Conservation (phyloP, 2,329 filamentous ascomycete genomes). For the Mariannaea elegans region DNA sequence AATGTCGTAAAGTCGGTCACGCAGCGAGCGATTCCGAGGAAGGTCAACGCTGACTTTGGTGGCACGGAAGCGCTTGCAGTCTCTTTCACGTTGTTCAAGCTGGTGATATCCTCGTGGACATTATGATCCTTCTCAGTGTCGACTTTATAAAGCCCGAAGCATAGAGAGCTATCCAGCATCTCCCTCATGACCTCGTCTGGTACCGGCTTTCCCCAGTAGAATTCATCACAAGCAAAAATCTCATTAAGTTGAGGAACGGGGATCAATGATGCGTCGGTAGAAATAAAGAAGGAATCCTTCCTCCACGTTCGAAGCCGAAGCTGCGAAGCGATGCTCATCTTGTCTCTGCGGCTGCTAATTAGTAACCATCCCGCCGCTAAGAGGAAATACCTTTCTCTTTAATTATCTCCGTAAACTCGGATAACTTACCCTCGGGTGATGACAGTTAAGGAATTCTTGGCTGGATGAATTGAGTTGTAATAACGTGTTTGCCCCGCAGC, state of each 20-base stretch:
- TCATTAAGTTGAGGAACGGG: conserved; percentile 51
- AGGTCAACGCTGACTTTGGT: conserved; percentile 1
- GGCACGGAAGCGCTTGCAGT: background rate
- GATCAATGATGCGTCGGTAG: conserved; percentile 15
- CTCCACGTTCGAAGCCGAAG: conserved; percentile 12
- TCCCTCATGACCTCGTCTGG: conserved; percentile 53
- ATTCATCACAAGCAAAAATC: conserved; percentile 57
- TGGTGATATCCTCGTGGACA: too few species aligned
- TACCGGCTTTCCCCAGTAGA: conserved; percentile 64
- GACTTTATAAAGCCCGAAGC: conserved; percentile 61
- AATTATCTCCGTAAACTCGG: too few species aligned
- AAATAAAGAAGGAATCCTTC: conserved; percentile 13
- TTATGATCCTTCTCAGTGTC: background rate
- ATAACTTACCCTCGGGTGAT: too few species aligned
- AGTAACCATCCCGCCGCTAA: too few species aligned
- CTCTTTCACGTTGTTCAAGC: background rate
- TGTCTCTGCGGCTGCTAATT: background rate
- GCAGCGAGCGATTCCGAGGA: conserved; percentile 53
- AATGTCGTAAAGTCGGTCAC: conserved; percentile 73
- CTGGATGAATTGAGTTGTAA: too few species aligned
- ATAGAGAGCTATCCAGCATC: conserved; percentile 62
- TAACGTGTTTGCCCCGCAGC: background rate
- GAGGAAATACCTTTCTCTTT: too few species aligned
- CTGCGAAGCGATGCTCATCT: conserved; percentile 15
- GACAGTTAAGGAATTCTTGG: too few species aligned